Evolutionary conservation across 2,329 filamentous ascomycete species (phyloP), one percentile per base, ranked within the genome.

Genomic region (Colletotrichum spinosum): DNA sequence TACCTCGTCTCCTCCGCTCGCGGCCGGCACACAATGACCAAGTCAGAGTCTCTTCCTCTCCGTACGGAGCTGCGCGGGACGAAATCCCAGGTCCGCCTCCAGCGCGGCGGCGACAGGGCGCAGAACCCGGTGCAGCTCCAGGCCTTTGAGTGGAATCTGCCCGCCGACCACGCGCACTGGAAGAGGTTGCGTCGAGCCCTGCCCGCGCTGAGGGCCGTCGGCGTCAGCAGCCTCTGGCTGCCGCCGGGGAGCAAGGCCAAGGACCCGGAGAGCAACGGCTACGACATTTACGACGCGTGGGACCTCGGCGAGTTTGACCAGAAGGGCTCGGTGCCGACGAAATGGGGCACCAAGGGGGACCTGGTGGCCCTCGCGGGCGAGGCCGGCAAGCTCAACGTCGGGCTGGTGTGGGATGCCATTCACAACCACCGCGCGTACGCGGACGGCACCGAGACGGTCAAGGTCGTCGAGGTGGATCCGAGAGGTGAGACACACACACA

Each of bases 381-480:
- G 7, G 59, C 58, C 46, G 53, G 60, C 39, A 62, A 49, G 33
- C 55, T 49, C 33, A 35, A 48, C 37, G 57, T 66, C 10, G 63
- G 58, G 7, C 42, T 66, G 1, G 52, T 66, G 25, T 66, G 63
- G 63, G 63, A 66, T 17, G 63, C 63, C 2, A 63, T 66, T 44
- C 63, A 66, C 48, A 66, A 66, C 53, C 63, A 66, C 10, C 63
- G 63, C 15, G 63, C 63, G 13, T 66, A 66, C n/a, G 63, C 58
- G 6, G 63, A 66, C 38, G 17, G 39, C 34, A 66, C 63, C 7
- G 63, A 66, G 42, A 66, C 53, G 63, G 58, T 66, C 9, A 66
- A 56, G 35, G 63, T 57, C 8, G 63, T 66, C 1, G 63, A 66
- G 8, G 63, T 63, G 2, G 58, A 63, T 12, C 63, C 63, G 15